phyloP scores from a whole-genome alignment of 345 rosid species.

The Odontarrhena argentea region DNA sequence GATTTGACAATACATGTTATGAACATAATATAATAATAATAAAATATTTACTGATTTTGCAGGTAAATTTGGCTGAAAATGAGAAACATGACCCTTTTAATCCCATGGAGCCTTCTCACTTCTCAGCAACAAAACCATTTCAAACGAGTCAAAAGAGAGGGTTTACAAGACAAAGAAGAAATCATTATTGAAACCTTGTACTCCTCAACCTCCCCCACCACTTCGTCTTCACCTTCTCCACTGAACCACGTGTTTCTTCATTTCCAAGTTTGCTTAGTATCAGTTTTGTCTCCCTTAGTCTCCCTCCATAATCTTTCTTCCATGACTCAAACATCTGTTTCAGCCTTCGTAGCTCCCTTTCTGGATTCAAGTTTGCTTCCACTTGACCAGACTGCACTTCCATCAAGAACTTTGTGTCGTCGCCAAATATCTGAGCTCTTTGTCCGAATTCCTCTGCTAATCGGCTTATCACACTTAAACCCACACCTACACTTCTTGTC shows the following conservation, averaged over 20 bases:
- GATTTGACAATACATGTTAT: not conserved
- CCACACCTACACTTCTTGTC: conserved; percentile 58
- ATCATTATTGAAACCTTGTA: conserved; percentile 23
- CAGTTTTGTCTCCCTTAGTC: conserved; percentile 64
- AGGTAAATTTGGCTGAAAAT: conserved; percentile 9
- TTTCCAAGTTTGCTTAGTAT: conserved; percentile 35
- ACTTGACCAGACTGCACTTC: conserved; percentile 52
- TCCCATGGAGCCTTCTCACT: conserved; percentile 27
- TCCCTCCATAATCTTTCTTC: conserved; percentile 81
- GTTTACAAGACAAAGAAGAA: conserved; percentile 14
- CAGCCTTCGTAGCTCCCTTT: conserved; percentile 63
- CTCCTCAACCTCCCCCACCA: conserved; percentile 44
- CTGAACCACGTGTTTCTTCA: conserved; percentile 36
- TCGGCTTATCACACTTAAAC: conserved; percentile 51
- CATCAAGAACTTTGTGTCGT: conserved; percentile 56
- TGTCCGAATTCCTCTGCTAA: conserved; percentile 78
- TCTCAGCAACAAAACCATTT: conserved; percentile 22
- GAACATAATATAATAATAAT: not conserved
- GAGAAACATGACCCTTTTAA: conserved; percentile 22
- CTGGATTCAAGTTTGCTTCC: conserved; percentile 52
- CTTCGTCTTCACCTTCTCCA: conserved; percentile 34
- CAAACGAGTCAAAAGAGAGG: conserved; percentile 25
- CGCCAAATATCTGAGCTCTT: conserved; percentile 62
- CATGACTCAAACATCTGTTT: conserved; percentile 70
- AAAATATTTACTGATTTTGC: conserved; percentile 35